Evolutionary conservation across 805 yeast species (phyloP), one percentile per base, ranked within the genome.

Genomic region (Saccharomyces paradoxus): DNA sequence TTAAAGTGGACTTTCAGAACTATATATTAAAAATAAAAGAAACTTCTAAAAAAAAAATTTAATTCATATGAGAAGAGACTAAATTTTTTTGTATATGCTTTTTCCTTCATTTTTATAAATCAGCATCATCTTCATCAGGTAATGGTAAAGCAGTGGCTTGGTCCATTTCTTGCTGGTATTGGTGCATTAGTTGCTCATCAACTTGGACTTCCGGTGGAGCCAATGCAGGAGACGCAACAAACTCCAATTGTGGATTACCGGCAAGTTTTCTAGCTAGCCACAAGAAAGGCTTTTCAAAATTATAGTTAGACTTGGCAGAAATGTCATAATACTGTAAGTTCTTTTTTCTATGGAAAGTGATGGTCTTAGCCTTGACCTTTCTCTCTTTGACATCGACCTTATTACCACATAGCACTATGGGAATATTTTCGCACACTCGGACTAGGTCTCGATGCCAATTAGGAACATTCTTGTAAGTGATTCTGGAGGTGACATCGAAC

Each of bases 381-480:
- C 98, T 87, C 81, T 91, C 98, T 82, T 91, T 91, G 66, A 91
- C 97, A 75, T 91, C 98, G 67, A 92, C 98, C 81, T 91, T 91
- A 87, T 91, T 91, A 78, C 98, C 98, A 80, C 96, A 88, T 64
- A 91, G 81, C 57, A 91, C 98, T 69, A 91, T 92, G 67, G 98
- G 98, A 68, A 91, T 92, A 84, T 91, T 91, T 80, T 91, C 98
- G 80, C 98, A 91, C 61, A 91, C 98, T 80, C 98, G 89, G 63
- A 91, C 96, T 73, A 91, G 82, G 77, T 91, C 98, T 80, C 97
- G 86, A 86, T 92, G 97, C 98, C 98, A 91, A 88, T 92, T 92
- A 74, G 98, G 97, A 74, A 91, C 98, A 78, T 92, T 91, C 81
- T 91, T 91, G 82, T 91, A 91, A 65, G 97, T 92, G 79, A 91